Evolutionary conservation across 2,329 filamentous ascomycete genomes (phyloP).

Genomic region (Myotisia sp.): DNA sequence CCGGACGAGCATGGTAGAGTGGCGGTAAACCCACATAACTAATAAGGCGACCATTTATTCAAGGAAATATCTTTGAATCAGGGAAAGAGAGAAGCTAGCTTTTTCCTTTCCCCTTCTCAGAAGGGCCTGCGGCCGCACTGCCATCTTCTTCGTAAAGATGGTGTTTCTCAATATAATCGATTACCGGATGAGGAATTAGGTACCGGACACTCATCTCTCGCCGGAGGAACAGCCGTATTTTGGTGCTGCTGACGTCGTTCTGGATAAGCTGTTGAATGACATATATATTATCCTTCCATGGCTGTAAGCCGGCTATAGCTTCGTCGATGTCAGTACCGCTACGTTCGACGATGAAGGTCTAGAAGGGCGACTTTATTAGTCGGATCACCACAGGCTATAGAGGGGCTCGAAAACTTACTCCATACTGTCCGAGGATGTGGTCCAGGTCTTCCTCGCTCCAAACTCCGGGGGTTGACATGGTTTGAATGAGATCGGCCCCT

Average conservation of each 20-base stretch:
- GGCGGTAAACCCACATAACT: too few species aligned
- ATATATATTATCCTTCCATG: slow-evolving; percentile 73
- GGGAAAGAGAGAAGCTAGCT: too few species aligned
- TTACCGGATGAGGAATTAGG: slow-evolving; percentile 57
- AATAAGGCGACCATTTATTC: too few species aligned
- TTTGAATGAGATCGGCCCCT: slow-evolving; percentile 61
- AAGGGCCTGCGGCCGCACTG: not conserved
- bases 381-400: not conserved
- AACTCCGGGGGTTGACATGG: slow-evolving; percentile 55
- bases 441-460: slow-evolving; percentile 78
- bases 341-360: slow-evolving; percentile 72
- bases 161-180: slow-evolving; percentile 57
- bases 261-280: slow-evolving; percentile 80
- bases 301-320: slow-evolving; percentile 64
- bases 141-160: slow-evolving; percentile 46
- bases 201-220: slow-evolving; percentile 73
- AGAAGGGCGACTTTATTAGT: not conserved
- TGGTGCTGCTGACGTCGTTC: slow-evolving; percentile 68
- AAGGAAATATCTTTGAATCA: too few species aligned
- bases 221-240: slow-evolving; percentile 68
- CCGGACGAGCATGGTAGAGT: too few species aligned
- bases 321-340: slow-evolving; percentile 80
- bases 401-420: slow-evolving; percentile 28
- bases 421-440: slow-evolving; percentile 72
- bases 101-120: slow-evolving; percentile 4